Conservation (phyloP, 371 early-diverging fungal genomes). For the Syncephalastrum contaminatum region DNA sequence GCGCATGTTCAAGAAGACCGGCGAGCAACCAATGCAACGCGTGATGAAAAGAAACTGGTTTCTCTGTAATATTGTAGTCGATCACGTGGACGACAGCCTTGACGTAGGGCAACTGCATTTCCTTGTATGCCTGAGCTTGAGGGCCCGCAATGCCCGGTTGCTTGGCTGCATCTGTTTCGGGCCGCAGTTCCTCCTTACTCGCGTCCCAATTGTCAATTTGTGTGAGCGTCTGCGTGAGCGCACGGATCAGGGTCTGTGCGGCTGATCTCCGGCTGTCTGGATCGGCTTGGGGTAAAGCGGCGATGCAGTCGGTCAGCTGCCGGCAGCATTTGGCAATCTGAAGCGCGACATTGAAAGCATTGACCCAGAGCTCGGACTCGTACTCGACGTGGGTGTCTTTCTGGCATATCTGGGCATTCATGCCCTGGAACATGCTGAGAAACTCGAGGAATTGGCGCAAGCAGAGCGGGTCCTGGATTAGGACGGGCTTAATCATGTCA, state of each 20-base stretch:
- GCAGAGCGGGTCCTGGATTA: conserved; percentile 58
- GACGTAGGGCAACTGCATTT: conserved; percentile 28
- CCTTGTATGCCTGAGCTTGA: conserved; percentile 31
- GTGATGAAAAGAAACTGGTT: conserved; percentile 86
- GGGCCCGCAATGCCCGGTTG: conserved; percentile 20
- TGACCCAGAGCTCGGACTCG: conserved; percentile 89
- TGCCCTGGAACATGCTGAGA: conserved; percentile 85
- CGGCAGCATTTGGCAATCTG: conserved; percentile 80
- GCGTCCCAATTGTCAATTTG: conserved; percentile 59
- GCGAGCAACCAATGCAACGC: conserved; percentile 93
- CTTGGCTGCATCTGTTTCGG: conserved; percentile 19
- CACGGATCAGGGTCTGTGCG: conserved; percentile 46
- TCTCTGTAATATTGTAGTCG: conserved; percentile 64
- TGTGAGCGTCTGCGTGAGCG: conserved; percentile 60
- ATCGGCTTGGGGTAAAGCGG: conserved; percentile 42
- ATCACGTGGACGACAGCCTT: conserved; percentile 43
- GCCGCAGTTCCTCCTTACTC: conserved; percentile 47
- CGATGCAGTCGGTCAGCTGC: conserved; percentile 80
- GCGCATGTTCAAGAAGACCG: conserved; percentile 70
- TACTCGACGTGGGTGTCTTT: conserved; percentile 86
- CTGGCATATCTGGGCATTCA: conserved; percentile 87
- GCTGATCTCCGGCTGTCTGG: conserved; percentile 19
- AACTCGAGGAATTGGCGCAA: conserved; percentile 78
- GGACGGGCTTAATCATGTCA: conserved; percentile 56
- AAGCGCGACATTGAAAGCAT: conserved; percentile 86